phyloP scores from a whole-genome alignment of 176 grass and related monocot species.

The Cenchrus purpureus region DNA sequence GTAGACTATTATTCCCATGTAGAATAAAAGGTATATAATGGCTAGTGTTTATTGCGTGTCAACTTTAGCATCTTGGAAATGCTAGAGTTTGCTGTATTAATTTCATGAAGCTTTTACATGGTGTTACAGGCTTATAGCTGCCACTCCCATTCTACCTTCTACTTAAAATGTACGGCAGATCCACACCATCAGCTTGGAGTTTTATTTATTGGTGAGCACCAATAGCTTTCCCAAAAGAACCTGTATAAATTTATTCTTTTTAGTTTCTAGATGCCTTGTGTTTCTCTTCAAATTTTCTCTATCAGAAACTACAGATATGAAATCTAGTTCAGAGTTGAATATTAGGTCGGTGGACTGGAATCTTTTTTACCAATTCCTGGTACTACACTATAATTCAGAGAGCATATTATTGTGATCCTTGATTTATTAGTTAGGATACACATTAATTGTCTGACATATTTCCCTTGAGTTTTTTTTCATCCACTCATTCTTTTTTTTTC shows the following conservation, averaged over 20 bases:
- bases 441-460: neutral
- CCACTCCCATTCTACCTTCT: neutral
- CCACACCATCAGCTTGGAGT: neutral
- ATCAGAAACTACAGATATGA: neutral
- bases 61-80: constrained; percentile 44
- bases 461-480: neutral
- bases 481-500: neutral
- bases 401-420: neutral
- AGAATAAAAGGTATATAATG: constrained; percentile 24
- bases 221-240: neutral
- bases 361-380: neutral
- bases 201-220: neutral
- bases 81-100: neutral
- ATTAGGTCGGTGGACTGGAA: neutral
- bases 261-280: neutral
- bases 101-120: constrained; percentile 13
- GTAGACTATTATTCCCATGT: constrained; percentile 10
- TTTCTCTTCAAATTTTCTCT: neutral
- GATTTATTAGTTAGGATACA: neutral
- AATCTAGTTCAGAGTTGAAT: neutral
- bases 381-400: neutral
- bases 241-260: neutral
- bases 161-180: neutral
- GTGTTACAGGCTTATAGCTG: constrained; percentile 9
- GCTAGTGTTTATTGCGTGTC: constrained; percentile 22